Base-by-base conservation (phyloP, 768 basidiomycete genomes). In the Russula lepida region DNA sequence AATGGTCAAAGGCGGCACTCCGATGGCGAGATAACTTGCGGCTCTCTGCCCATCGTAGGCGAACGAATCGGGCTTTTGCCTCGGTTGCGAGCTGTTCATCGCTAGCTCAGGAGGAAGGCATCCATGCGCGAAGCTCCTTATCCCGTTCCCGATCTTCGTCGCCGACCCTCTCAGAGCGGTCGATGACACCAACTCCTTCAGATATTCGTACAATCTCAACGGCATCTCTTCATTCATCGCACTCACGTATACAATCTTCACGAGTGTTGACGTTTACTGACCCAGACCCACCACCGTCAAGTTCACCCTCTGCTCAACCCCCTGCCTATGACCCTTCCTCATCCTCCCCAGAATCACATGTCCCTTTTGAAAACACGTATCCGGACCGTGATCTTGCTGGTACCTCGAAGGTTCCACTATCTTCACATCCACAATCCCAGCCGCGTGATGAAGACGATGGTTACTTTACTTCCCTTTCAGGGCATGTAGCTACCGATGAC, bases 11-110 rank as follows among this genome's bases (percentile, higher is more conserved):
- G 61, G 86, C 87, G 2, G 83, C 81, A 1, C 83, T 82, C 8
- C 79, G 85, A 47, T 91, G 88, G 88, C 83, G 77, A 64, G 81
- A 80, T 3, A 83, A 84, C 55, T 78, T 81, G 11, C 81, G 82
- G 28, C 76, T 81, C 59, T 74, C 81, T n/a, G 81, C 82, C 8
- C 80, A 86, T 39, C 81, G 83, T 52, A 77, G 88, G 58, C 73
- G 80, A 60, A 77, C 59, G 27, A 70, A 68, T 41, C 69, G 67
- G 15, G 30, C 50, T 48, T 28, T 59, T 3, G 32, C 63, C 0
- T 15, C 37, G 5, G 9, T 56, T 1, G 21, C 48, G 12, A 68
- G 56, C 5, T 51, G 43, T 15, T 27, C 48, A 30, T 62, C 63
- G 30, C 33, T 35, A 4, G 21, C 13, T 13, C 27, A 17, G 25